Evolutionary conservation across 192 early-diverging fungal species (phyloP), one percentile per base, ranked within the genome.

Genomic region (Coemansia sp.): DNA sequence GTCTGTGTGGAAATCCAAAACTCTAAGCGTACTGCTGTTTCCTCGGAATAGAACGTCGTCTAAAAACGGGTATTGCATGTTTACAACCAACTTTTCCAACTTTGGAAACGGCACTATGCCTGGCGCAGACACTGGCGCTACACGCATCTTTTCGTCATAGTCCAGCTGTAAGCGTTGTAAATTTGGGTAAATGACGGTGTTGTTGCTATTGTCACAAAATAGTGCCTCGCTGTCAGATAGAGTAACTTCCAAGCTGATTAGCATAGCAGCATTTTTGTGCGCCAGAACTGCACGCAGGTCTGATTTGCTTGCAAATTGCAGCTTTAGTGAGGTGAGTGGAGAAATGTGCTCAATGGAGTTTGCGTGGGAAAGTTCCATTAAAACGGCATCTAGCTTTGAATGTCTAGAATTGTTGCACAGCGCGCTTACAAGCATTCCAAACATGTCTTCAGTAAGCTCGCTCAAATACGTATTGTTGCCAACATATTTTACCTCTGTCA

Each of bases 11-110:
- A 34, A 53, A 4, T 18, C 7, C 17, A 60, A 33, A 35, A 34
- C 0, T 27, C 50, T 44, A 4, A 60, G 32, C 2, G 58, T 60
- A 4, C 5, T 32, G 4, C 43, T 48, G 32, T 60, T 60, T 5
- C 58, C 43, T 9, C 44, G 43, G 14, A 60, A 60, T 4, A 60
- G 43, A 1, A 48, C 35, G 24, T 60, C 35, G 21, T 60, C 43
- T 12, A 3, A 15, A 26, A 60, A 60, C 12, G 58, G 58, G 1
- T 48, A 60, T 27, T 36, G 19, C 19, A 37, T 19, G 1, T 60
- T 12, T 8, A 44, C 18, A 15, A 36, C n/a, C 18, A 60, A 32
- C 0, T 21, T 8, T 24, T 37, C 19, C 18, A 60, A 18, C 1
- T 10, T 50, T 11, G 58, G 58, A 27, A 60, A 60, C 10, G 44